Conservation (phyloP, 305 asterid species). For the Solanum hybrid region DNA sequence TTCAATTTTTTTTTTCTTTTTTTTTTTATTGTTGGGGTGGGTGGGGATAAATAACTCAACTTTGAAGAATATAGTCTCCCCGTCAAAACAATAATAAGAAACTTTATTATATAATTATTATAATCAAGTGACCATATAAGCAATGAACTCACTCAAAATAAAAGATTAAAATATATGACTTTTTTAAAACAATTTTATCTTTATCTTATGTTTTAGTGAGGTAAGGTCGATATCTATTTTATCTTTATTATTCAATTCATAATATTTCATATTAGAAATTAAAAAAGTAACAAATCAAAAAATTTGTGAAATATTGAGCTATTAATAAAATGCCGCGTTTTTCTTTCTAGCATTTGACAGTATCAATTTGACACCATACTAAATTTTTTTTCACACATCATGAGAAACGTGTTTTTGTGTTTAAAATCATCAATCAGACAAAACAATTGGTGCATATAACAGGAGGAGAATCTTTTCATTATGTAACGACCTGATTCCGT, state of each 20-base stretch:
- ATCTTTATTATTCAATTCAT: neutral
- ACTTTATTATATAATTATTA: neutral
- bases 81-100: neutral
- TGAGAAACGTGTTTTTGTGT: neutral
- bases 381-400: neutral
- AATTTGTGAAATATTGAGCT: neutral
- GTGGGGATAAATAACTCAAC: neutral
- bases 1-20: neutral
- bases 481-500: too few species aligned
- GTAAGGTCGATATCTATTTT: neutral
- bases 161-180: neutral
- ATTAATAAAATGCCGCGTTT: neutral
- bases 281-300: neutral
- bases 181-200: neutral
- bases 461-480: too few species aligned
- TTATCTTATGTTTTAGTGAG: neutral
- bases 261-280: neutral
- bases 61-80: neutral
- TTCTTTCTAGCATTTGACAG: neutral
- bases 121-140: neutral
- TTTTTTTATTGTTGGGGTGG: neutral
- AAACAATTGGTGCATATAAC: too few species aligned
- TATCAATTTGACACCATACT: neutral
- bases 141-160: neutral
- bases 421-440: neutral